Conservation (phyloP, 108 stramenopile genomes). For the Cyclotella atomus region DNA sequence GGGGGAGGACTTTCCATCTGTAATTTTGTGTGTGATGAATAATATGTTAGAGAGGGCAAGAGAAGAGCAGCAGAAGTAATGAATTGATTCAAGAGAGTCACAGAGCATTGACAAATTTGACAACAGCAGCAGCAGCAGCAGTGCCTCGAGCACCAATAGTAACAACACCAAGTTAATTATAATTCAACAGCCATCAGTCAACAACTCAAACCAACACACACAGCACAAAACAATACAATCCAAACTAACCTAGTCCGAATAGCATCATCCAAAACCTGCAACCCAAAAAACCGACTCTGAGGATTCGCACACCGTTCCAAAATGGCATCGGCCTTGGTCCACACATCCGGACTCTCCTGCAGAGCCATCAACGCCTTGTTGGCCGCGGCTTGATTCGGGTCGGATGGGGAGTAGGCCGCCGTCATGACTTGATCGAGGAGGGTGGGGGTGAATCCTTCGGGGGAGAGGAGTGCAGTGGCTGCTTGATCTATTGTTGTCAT, state of each 20-base stretch:
- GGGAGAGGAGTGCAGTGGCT: constrained; percentile 46
- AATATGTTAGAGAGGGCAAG: too few relatives aligned
- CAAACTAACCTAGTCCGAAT: constrained; percentile 81
- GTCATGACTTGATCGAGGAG: constrained; percentile 84
- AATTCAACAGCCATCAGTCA: too few relatives aligned
- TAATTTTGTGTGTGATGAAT: too few relatives aligned
- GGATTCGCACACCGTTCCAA: constrained; percentile 83
- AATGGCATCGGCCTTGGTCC: constrained; percentile 89
- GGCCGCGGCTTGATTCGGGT: constrained; percentile 80
- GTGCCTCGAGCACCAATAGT: too few relatives aligned
- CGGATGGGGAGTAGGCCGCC: constrained; percentile 82
- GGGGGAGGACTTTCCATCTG: constrained; percentile 91
- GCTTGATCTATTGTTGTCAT: constrained; percentile 48
- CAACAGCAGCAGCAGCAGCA: too few relatives aligned
- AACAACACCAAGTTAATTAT: too few relatives aligned
- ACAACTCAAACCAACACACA: too few relatives aligned
- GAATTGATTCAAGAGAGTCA: neutral
- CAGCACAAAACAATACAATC: too few relatives aligned
- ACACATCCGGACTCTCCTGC: constrained; percentile 82
- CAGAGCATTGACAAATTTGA: too few relatives aligned
- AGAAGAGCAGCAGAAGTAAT: too few relatives aligned
- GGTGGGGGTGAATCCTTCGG: constrained; percentile 81
- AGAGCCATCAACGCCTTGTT: constrained; percentile 92
- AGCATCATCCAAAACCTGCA: constrained; percentile 89
- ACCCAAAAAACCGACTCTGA: constrained; percentile 87